Evolutionary conservation across 495 filamentous ascomycete genomes (phyloP).

Genomic region (Neurospora africana): DNA sequence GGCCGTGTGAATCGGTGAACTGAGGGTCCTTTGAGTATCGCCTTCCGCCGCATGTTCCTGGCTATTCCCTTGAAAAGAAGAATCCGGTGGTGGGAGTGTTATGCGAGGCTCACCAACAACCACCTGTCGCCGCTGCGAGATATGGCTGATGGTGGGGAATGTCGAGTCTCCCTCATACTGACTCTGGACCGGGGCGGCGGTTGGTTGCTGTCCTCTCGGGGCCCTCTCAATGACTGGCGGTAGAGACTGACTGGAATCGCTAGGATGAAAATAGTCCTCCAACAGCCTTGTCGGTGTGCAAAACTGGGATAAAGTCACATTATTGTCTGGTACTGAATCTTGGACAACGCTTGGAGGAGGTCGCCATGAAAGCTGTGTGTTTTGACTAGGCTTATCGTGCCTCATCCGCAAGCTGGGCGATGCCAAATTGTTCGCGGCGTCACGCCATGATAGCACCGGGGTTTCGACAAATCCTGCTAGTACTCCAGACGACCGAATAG

Average conservation of each 20-base stretch:
- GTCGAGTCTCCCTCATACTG: not conserved
- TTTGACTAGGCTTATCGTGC: not conserved
- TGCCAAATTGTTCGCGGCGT: slow-evolving; percentile 32
- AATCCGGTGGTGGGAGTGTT: not conserved
- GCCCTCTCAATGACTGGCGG: not conserved
- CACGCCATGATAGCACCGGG: slow-evolving; percentile 33
- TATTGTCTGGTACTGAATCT: slow-evolving; percentile 30
- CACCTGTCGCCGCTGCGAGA: not conserved
- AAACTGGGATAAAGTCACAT: slow-evolving; percentile 14
- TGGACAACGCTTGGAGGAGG: slow-evolving; percentile 30
- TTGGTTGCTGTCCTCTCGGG: not conserved
- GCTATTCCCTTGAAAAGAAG: not conserved
- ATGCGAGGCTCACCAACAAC: not conserved
- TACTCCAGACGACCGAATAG: not conserved
- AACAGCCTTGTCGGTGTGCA: slow-evolving; percentile 33
- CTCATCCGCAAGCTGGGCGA: slow-evolving; percentile 25
- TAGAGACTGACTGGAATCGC: slow-evolving; percentile 18
- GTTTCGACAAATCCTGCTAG: slow-evolving; percentile 14
- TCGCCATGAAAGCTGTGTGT: slow-evolving; percentile 22
- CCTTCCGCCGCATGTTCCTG: not conserved
- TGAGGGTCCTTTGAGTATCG: not conserved
- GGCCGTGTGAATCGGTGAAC: not conserved
- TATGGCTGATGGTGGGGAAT: not conserved
- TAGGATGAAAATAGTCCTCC: slow-evolving; percentile 27
- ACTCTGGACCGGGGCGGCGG: not conserved